phyloP scores from a whole-genome alignment of 2,329 filamentous ascomycete genomes.

The Pleurostoma richardsiae region DNA sequence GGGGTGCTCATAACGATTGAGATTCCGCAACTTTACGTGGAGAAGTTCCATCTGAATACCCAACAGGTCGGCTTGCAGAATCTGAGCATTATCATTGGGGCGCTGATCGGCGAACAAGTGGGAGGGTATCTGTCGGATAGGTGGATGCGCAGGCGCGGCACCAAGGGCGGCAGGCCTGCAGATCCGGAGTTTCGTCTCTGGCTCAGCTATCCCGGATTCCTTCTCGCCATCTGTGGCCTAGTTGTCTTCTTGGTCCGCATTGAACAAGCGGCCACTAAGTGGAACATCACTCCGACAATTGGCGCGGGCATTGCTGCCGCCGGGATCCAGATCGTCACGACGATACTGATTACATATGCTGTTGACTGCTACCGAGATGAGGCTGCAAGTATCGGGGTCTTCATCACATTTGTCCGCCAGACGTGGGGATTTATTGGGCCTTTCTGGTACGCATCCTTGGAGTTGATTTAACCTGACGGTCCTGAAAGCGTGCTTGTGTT shows the following conservation, averaged over 20 bases:
- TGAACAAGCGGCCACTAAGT: conserved; percentile 34
- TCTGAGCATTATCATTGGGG: conserved; percentile 48
- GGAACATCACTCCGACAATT: conserved; percentile 49
- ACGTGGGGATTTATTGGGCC: conserved; percentile 41
- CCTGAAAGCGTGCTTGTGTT: no score
- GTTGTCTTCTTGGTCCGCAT: conserved; percentile 46
- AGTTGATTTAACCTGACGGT: not conserved
- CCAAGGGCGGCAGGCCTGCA: conserved; percentile 13
- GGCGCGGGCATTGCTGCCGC: conserved; percentile 42
- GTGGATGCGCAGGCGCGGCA: conserved; percentile 37
- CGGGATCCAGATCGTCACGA: conserved; percentile 55
- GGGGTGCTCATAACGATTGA: conserved; percentile 49
- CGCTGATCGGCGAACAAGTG: conserved; percentile 48
- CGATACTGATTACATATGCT: conserved; percentile 51
- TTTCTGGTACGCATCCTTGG: conserved; percentile 11
- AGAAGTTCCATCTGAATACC: conserved; percentile 48
- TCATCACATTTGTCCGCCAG: conserved; percentile 47
- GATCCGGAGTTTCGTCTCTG: conserved; percentile 47
- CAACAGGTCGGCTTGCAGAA: conserved; percentile 53
- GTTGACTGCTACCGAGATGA: conserved; percentile 49
- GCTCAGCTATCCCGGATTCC: conserved; percentile 47
- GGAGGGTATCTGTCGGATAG: conserved; percentile 45
- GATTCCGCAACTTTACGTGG: conserved; percentile 49
- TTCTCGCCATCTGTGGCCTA: conserved; percentile 41
- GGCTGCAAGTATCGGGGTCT: conserved; percentile 47